A percentile compares a stretch with the other conserved stretches of the same genome.
Conservation (phyloP, 257 asterid genomes). For the Ajuga chamaepitys region DNA sequence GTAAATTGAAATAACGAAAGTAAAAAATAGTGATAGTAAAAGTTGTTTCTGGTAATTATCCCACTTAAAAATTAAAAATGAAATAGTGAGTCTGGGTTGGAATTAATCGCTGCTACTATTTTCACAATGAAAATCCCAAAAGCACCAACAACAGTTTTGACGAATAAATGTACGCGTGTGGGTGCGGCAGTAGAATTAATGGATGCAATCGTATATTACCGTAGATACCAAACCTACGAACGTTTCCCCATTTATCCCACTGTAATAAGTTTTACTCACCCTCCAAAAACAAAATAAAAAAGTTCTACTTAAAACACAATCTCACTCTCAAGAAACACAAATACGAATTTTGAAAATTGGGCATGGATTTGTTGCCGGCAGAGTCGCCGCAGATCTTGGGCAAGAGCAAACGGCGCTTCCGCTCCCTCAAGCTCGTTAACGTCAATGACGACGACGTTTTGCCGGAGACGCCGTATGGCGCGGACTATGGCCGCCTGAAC, state of each 20-base stretch:
- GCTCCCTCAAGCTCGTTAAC: conserved; percentile 74
- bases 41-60: too few species aligned
- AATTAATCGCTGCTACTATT: too few species aligned
- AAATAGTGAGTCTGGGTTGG: too few species aligned
- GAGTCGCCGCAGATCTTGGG: conserved; percentile 53
- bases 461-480: conserved; percentile 66
- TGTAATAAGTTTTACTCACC: background rate
- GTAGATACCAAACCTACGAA: conserved; percentile 12
- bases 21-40: too few species aligned
- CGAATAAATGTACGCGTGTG: too few species aligned
- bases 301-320: background rate
- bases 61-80: too few species aligned
- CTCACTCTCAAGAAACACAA: background rate
- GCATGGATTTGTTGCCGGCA: conserved; percentile 75
- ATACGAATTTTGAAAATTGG: background rate
- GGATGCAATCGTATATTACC: background rate
- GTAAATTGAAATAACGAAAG: too few species aligned
- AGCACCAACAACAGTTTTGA: too few species aligned
- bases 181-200: too few species aligned
- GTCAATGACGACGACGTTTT: conserved; percentile 61
- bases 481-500: conserved; percentile 67
- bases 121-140: too few species aligned
- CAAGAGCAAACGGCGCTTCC: conserved; percentile 62
- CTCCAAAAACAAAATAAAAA: too few species aligned
- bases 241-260: conserved; percentile 9